phyloP scores from a whole-genome alignment of 352 stramenopile species.

The Phytophthora tubulina region DNA sequence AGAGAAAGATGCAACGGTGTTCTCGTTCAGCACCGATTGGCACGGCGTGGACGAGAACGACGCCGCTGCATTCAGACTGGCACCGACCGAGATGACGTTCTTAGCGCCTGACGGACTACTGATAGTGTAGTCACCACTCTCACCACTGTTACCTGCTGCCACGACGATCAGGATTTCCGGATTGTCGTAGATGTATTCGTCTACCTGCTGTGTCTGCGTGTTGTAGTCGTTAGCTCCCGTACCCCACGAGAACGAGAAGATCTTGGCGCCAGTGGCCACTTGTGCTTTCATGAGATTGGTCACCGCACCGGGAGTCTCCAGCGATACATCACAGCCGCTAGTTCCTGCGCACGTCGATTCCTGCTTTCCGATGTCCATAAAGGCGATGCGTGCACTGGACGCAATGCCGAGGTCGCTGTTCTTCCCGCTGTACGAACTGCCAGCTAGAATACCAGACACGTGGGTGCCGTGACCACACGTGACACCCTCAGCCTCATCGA shows the following conservation, averaged over 20 bases:
- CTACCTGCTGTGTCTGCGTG: constrained; percentile 62
- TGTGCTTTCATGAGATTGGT: constrained; percentile 67
- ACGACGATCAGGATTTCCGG: constrained; percentile 83
- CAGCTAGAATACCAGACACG: constrained; percentile 83
- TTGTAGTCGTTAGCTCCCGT: constrained; percentile 72
- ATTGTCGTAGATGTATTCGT: constrained; percentile 84
- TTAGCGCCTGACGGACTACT: constrained; percentile 80
- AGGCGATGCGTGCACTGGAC: constrained; percentile 81
- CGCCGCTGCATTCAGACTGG: constrained; percentile 63
- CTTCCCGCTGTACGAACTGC: constrained; percentile 57
- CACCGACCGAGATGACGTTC: constrained; percentile 86
- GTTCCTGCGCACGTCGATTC: constrained; percentile 43
- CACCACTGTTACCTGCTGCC: constrained; percentile 84
- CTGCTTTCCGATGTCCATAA: constrained; percentile 91
- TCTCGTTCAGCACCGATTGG: constrained; percentile 63
- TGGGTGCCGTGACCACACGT: constrained; percentile 91
- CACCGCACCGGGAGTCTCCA: constrained; percentile 59
- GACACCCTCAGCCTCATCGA: constrained; percentile 69
- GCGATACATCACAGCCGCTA: constrained; percentile 50
- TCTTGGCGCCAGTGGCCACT: constrained; percentile 58
- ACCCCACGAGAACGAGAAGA: constrained; percentile 82
- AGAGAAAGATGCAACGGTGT: constrained; percentile 78
- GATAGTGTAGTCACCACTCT: constrained; percentile 68
- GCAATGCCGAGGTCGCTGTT: constrained; percentile 74
- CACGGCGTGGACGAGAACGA: constrained; percentile 64